phyloP scores from a whole-genome alignment of 2,329 filamentous ascomycete genomes.

The Phyllosticta citriasiana region DNA sequence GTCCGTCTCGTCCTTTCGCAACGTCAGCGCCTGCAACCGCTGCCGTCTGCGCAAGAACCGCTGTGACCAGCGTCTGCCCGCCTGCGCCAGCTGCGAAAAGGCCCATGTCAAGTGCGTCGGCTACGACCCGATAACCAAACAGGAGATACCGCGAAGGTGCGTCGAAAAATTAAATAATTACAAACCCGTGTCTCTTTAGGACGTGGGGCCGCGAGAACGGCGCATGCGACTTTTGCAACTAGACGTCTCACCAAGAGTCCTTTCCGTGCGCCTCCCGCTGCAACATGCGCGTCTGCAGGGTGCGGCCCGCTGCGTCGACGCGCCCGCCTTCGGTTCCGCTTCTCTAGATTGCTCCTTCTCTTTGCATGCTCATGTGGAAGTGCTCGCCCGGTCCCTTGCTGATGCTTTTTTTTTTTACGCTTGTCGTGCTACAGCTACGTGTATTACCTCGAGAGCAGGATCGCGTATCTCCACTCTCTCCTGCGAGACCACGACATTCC shows the following conservation, averaged over 20 bases:
- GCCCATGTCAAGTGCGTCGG: conserved; percentile 86
- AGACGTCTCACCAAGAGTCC: conserved; percentile 2
- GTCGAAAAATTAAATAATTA: conserved; percentile 12
- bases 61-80: conserved; percentile 86
- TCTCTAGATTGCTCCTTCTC: not conserved
- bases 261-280: conserved; percentile 8
- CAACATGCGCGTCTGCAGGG: not conserved
- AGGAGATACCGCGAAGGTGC: conserved; percentile 74
- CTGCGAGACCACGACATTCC: conserved; percentile 59
- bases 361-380: not conserved
- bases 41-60: conserved; percentile 88
- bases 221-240: not conserved
- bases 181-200: not conserved
- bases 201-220: conserved; percentile 5
- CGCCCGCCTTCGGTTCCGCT: not conserved
- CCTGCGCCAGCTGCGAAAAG: conserved; percentile 86
- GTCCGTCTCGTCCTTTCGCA: conserved; percentile 30
- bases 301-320: not conserved
- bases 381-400: conserved; percentile 5
- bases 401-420: conserved; percentile 10
- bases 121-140: conserved; percentile 93
- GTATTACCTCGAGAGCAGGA: conserved; percentile 81
- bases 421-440: conserved; percentile 56
- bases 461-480: conserved; percentile 71
- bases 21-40: conserved; percentile 85